Percentiles rank a stretch among this genome's conserved stretches.
Evolutionary conservation across 2,329 filamentous ascomycete species (phyloP).

Genomic region (Rhynchosporium graminicola): DNA sequence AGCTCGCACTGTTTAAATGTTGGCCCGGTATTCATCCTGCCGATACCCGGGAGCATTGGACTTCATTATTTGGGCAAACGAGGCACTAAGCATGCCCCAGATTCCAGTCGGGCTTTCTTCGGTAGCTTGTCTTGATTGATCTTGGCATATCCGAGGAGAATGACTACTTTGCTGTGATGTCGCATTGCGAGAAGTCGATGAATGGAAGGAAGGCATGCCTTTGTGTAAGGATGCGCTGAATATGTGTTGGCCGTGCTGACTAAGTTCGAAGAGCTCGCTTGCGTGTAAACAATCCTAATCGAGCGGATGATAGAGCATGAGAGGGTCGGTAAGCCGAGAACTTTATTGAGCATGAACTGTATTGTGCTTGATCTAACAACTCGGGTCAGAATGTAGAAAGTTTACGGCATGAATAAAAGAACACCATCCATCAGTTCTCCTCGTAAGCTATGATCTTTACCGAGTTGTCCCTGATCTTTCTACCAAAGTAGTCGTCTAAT

Average conservation of each 20-base stretch:
- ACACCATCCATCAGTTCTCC: too few relatives aligned
- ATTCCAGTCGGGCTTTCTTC: not conserved
- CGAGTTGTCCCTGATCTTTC: not conserved
- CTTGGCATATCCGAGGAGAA: not conserved
- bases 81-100: slow-evolving; percentile 6
- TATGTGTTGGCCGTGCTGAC: not conserved
- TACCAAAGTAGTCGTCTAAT: not conserved
- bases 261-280: not conserved
- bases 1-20: not conserved
- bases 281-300: not conserved
- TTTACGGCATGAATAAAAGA: too few relatives aligned
- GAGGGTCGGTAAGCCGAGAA: too few relatives aligned
- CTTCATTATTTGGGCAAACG: not conserved
- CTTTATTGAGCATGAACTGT: too few relatives aligned
- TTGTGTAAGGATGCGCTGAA: not conserved
- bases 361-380: too few relatives aligned
- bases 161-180: not conserved
- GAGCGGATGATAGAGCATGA: too few relatives aligned
- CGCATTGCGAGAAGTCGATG: not conserved
- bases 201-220: not conserved
- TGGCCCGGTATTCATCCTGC: not conserved
- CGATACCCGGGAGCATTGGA: not conserved
- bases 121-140: not conserved
- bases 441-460: not conserved
- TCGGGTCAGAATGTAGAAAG: too few relatives aligned